A percentile compares a stretch with the other conserved stretches of the same genome.
Conservation (phyloP, 352 stramenopile species). For the Bremia lactucae region DNA sequence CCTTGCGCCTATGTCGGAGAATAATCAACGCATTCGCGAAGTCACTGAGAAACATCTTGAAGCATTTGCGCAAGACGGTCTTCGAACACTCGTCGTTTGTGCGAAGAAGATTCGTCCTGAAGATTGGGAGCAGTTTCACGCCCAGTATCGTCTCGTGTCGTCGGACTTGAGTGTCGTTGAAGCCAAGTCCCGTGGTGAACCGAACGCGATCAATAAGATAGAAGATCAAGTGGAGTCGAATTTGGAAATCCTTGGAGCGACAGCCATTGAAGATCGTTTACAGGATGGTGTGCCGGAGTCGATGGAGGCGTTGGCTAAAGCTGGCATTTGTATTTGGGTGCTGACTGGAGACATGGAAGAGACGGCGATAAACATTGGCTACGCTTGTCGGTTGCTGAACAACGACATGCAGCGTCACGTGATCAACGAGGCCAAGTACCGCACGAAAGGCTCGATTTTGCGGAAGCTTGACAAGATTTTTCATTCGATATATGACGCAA, state of each 20-base stretch:
- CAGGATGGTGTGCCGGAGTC: slow-evolving; percentile 75
- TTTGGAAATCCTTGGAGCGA: slow-evolving; percentile 70
- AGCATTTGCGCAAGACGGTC: slow-evolving; percentile 73
- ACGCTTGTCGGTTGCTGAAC: slow-evolving; percentile 77
- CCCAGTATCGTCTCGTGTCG: slow-evolving; percentile 47
- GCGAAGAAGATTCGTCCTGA: slow-evolving; percentile 42
- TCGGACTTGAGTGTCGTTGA: slow-evolving; percentile 63
- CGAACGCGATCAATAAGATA: slow-evolving; percentile 52
- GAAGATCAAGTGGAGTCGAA: slow-evolving; percentile 72
- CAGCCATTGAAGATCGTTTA: slow-evolving; percentile 80
- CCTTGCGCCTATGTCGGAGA: slow-evolving; percentile 23
- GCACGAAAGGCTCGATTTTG: slow-evolving; percentile 54
- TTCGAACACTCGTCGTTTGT: slow-evolving; percentile 83
- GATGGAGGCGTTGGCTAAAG: slow-evolving; percentile 62
- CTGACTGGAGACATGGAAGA: slow-evolving; percentile 86
- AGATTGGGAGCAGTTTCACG: slow-evolving; percentile 61
- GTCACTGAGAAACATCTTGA: slow-evolving; percentile 62
- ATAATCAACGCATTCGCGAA: slow-evolving; percentile 32
- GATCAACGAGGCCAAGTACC: slow-evolving; percentile 60
- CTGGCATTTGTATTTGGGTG: slow-evolving; percentile 83
- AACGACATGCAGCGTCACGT: slow-evolving; percentile 91
- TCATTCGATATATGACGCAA: slow-evolving; percentile 43
- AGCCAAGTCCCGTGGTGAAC: slow-evolving; percentile 43
- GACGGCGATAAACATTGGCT: slow-evolving; percentile 85
- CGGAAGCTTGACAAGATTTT: slow-evolving; percentile 74